A percentile compares a stretch with the other conserved stretches of the same genome.
phyloP scores from a whole-genome alignment of 169 alveolate genomes.

The Plasmodium berghei region DNA sequence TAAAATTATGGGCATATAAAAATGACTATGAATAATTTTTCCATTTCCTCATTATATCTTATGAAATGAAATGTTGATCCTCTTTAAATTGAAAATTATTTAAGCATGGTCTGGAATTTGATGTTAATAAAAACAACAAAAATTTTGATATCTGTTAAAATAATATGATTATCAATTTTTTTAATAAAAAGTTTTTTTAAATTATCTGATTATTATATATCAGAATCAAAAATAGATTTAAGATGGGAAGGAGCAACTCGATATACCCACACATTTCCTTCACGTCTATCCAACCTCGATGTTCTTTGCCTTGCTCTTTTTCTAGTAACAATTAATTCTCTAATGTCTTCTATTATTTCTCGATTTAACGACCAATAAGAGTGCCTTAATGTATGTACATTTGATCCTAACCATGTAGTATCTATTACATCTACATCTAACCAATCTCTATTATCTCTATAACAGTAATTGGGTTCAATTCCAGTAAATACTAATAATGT shows the following conservation, averaged over 20 bases:
- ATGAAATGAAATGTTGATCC: too few relatives aligned
- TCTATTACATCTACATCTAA: constrained; percentile 91
- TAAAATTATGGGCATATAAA: too few relatives aligned
- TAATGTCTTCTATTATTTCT: constrained; percentile 88
- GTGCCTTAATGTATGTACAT: constrained; percentile 79
- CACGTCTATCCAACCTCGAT: constrained; percentile 84
- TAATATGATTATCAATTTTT: too few relatives aligned
- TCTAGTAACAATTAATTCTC: constrained; percentile 87
- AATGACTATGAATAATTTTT: too few relatives aligned
- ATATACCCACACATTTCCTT: constrained; percentile 90
- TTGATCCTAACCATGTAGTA: constrained; percentile 86
- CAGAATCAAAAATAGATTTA: constrained; percentile 81
- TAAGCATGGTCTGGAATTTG: too few relatives aligned
- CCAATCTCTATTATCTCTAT: constrained; percentile 78
- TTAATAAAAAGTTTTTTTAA: too few relatives aligned
- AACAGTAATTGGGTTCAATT: constrained; percentile 63
- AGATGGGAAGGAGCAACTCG: constrained; percentile 87
- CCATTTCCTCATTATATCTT: too few relatives aligned
- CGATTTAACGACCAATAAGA: constrained; percentile 85
- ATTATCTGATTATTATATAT: constrained; percentile 1
- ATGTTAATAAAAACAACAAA: too few relatives aligned
- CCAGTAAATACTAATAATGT: constrained; percentile 75
- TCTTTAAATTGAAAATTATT: too few relatives aligned
- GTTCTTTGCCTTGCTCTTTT: constrained; percentile 89
- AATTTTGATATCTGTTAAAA: too few relatives aligned